Conservation (phyloP, 345 rosid genomes). For the Raphanus raphanistrum region DNA sequence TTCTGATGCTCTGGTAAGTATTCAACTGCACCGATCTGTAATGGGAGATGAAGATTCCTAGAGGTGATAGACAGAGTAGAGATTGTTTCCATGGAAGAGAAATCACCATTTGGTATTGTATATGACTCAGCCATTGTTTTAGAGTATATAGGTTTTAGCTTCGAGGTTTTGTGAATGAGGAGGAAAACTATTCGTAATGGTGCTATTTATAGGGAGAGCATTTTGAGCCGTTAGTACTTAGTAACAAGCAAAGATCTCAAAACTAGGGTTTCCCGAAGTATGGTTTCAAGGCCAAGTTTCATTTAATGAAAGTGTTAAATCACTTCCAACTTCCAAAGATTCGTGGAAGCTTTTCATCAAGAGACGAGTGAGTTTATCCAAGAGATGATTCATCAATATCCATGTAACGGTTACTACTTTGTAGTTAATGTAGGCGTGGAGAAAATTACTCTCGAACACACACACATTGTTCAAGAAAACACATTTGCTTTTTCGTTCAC, state of each 20-base stretch:
- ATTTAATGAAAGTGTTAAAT: background rate
- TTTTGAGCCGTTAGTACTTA: slow-evolving; percentile 4
- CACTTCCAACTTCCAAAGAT: background rate
- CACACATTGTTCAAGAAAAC: background rate
- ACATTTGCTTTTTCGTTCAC: background rate
- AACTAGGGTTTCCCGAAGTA: background rate
- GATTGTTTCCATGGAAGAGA: background rate
- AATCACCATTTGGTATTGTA: background rate
- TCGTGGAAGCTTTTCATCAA: background rate
- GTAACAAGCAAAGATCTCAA: background rate
- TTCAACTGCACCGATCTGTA: background rate
- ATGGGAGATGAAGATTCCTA: background rate
- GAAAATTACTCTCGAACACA: background rate
- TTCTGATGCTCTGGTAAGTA: background rate
- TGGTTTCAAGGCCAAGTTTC: background rate
- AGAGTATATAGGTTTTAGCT: background rate
- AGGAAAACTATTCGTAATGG: background rate
- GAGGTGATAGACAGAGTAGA: background rate
- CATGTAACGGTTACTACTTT: background rate
- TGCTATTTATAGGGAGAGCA: slow-evolving; percentile 1
- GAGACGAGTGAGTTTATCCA: background rate
- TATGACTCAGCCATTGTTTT: background rate
- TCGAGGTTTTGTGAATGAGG: background rate
- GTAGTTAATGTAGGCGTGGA: background rate
- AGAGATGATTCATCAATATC: background rate